phyloP scores from a whole-genome alignment of 2,329 filamentous ascomycete species.

The Talaromyces funiculosus region DNA sequence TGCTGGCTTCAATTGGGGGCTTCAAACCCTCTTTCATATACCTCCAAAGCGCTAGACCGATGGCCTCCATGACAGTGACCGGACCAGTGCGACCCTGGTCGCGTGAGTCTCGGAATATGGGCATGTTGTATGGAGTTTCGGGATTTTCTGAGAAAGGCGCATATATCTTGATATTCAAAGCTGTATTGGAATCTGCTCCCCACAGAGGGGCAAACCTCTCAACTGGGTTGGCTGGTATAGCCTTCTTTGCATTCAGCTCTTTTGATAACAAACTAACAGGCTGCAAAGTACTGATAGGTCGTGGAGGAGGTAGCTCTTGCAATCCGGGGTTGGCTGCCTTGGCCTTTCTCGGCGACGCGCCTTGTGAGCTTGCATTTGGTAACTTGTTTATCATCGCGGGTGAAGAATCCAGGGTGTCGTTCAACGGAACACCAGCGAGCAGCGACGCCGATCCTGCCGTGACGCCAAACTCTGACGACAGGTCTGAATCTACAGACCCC shows the following conservation, averaged over 20 bases:
- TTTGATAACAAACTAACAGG: slow-evolving; percentile 55
- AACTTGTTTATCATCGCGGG: slow-evolving; percentile 43
- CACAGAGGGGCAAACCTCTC: slow-evolving; percentile 56
- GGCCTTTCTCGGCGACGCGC: slow-evolving; percentile 49
- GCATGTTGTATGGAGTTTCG: slow-evolving; percentile 53
- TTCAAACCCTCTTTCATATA: slow-evolving; percentile 55
- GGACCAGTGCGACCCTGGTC: slow-evolving; percentile 44
- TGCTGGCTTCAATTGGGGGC: slow-evolving; percentile 47
- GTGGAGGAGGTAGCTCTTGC: slow-evolving; percentile 54
- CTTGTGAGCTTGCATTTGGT: slow-evolving; percentile 28
- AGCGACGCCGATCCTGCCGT: slow-evolving; percentile 54
- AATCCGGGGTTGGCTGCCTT: slow-evolving; percentile 45
- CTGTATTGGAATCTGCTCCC: slow-evolving; percentile 55
- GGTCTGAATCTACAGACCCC: slow-evolving; percentile 44
- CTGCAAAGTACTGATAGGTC: slow-evolving; percentile 55
- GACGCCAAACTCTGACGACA: slow-evolving; percentile 51
- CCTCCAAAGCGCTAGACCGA: slow-evolving; percentile 57
- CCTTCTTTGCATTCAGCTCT: slow-evolving; percentile 52
- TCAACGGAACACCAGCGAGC: slow-evolving; percentile 46
- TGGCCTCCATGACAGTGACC: slow-evolving; percentile 57
- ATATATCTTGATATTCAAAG: slow-evolving; percentile 60
- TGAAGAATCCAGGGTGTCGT: slow-evolving; percentile 44
- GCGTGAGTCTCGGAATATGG: slow-evolving; percentile 51
- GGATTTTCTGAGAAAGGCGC: slow-evolving; percentile 54
- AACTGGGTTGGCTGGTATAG: slow-evolving; percentile 55